These are phyloP conservation scores for Colletotrichum orchidophilum DNA, from an alignment of 2,329 filamentous ascomycete species.

Conservation along the genomic window DNA sequence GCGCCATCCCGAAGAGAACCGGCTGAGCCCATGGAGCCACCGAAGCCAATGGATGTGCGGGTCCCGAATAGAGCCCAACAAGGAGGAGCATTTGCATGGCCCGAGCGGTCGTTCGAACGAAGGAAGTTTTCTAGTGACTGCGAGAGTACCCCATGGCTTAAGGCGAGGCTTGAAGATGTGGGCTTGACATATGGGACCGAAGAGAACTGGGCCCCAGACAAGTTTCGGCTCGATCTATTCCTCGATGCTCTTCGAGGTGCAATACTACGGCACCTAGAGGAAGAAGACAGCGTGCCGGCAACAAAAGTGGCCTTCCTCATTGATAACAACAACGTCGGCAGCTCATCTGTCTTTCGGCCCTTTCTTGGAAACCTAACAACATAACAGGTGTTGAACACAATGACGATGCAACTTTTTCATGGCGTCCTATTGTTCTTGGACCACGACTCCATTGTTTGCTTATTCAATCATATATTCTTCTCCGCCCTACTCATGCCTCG, in stretches of 20 bases:
- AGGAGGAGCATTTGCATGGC: neutral
- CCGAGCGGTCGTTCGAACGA: neutral
- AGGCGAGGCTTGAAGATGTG: neutral
- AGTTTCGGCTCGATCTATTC: neutral
- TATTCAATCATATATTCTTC: too few species aligned
- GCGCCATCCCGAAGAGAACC: neutral
- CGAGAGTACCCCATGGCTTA: neutral
- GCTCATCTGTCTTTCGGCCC: neutral
- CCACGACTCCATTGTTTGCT: too few species aligned
- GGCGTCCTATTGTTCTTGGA: too few species aligned
- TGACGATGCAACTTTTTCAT: too few species aligned
- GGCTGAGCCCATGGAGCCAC: neutral
- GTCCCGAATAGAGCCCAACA: neutral
- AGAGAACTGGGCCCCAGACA: neutral
- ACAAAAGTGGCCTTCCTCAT: neutral
- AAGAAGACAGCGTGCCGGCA: fast-evolving
- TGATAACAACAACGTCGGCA: neutral
- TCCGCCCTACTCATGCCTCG: too few species aligned
- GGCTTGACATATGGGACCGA: neutral
- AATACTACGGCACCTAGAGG: neutral
- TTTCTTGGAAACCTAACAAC: neutral
- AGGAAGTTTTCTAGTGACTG: neutral
- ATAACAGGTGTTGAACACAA: neutral
- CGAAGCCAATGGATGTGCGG: neutral
- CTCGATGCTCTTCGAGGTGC: neutral